Evolutionary conservation across 2,329 filamentous ascomycete species (phyloP), one percentile per base, ranked within the genome.

Genomic region (Fusarium sacchari): DNA sequence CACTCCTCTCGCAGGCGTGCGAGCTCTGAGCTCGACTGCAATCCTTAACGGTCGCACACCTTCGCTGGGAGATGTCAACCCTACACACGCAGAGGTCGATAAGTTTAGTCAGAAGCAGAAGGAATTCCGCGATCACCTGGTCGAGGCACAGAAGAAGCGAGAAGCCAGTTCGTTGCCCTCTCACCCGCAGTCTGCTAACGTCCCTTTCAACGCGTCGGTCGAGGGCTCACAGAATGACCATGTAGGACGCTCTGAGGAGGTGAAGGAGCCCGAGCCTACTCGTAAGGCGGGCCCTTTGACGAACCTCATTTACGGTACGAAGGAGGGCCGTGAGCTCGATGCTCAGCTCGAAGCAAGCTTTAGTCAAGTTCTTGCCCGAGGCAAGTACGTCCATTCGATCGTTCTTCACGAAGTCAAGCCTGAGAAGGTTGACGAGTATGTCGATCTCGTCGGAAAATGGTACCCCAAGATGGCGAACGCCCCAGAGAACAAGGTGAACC

Each of bases 301-400:
- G 40, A 96, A 92, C 77, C 90, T 99, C 77, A 97, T 99, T 81
- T 98, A 99, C 84, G 96, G 96, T 79, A 99, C 96, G 20, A 95
- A 96, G 80, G 96, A 98, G 84, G 96, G 95, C 37, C 91, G 95
- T 70, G 93, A 97, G 85, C 90, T 98, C 81, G 96, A 99, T 80
- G 93, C 94, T 73, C 96, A 98, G 84, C 96, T 99, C 80, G 95
- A 98, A 85, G 92, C 95, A 66, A 97, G 94, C 81, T 99, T 98
- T 85, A 97, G 94, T 58, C 95, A 98, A 83, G 94, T 98, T 49
- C 87, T 99, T 50, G 96, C 96, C 30, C 90, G 96, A 74, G 96
- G 96, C 80, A 99, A 99, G 86, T 99, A 99, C 80, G 95, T 99
- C 61, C 96, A 99, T 84, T 97, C 95, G 52, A 98, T 99, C 82